phyloP scores from a whole-genome alignment of 192 early-diverging fungal genomes.

The Rhizoclosmatium sp. region DNA sequence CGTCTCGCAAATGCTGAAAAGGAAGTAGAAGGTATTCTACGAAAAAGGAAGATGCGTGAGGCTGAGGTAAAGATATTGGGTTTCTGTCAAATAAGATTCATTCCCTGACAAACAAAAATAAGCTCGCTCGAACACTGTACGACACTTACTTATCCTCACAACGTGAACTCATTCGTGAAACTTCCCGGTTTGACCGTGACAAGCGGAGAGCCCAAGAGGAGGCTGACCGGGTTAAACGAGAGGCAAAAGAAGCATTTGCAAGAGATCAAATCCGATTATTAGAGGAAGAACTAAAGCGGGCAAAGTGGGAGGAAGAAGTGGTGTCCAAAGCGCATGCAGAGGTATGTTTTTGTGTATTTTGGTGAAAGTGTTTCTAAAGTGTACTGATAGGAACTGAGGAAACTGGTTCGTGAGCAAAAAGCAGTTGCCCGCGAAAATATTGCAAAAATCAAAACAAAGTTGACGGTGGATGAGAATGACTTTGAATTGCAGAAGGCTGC shows the following conservation, averaged over 20 bases:
- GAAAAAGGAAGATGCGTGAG: conserved; percentile 13
- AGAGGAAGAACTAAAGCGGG: conserved; percentile 14
- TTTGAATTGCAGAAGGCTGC: conserved; percentile 27
- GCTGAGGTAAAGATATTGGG: not conserved
- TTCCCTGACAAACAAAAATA: not conserved
- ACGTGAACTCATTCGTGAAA: conserved; percentile 16
- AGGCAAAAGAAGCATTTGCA: conserved; percentile 18
- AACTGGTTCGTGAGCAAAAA: conserved; percentile 31
- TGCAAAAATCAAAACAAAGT: conserved; percentile 12
- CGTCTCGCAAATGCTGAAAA: conserved; percentile 1
- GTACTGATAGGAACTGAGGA: conserved; percentile 20
- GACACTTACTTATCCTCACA: conserved; percentile 15
- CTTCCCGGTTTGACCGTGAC: not conserved
- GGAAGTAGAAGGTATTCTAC: conserved; percentile 1
- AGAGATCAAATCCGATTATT: conserved; percentile 26
- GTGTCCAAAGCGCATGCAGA: conserved; percentile 35
- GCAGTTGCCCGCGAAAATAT: conserved; percentile 1
- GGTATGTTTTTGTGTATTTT: conserved; percentile 16
- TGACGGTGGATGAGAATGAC: conserved; percentile 19
- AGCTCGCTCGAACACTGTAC: conserved; percentile 25
- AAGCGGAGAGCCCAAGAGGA: not conserved
- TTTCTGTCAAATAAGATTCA: not conserved
- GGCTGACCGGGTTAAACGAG: conserved; percentile 3
- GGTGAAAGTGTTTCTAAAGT: not conserved
- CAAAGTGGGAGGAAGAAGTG: conserved; percentile 10